Conservation (phyloP, 1,139 yeast genomes). For the Candida smagusa region DNA sequence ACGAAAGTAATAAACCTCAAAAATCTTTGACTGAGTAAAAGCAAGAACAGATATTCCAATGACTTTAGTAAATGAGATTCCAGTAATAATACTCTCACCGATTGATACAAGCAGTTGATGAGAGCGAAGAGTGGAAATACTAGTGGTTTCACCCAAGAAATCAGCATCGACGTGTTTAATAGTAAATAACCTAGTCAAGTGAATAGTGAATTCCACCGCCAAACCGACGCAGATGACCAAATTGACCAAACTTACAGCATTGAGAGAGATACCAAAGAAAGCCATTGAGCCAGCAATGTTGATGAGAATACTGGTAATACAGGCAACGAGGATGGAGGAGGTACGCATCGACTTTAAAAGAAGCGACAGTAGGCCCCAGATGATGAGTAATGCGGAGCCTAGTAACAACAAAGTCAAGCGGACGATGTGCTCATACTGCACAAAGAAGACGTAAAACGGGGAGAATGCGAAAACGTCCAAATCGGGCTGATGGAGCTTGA, state of each 20-base stretch:
- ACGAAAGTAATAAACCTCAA: slow-evolving; percentile 86
- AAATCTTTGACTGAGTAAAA: slow-evolving; percentile 80
- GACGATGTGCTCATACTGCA: slow-evolving; percentile 72
- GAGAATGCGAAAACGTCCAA: slow-evolving; percentile 82
- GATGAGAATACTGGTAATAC: slow-evolving; percentile 62
- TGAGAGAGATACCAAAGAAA: slow-evolving; percentile 69
- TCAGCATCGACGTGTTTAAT: slow-evolving; percentile 4
- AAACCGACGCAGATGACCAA: slow-evolving; percentile 86
- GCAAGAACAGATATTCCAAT: slow-evolving; percentile 87
- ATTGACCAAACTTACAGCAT: slow-evolving; percentile 88
- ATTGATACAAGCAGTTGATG: slow-evolving; percentile 48
- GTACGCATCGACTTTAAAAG: slow-evolving; percentile 67
- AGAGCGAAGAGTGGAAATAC: slow-evolving; percentile 1
- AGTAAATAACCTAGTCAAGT: slow-evolving; percentile 76
- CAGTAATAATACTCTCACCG: slow-evolving; percentile 86
- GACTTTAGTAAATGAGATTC: slow-evolving; percentile 84
- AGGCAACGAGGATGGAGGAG: slow-evolving; percentile 52
- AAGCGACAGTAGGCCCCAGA: slow-evolving; percentile 52
- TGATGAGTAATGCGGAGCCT: slow-evolving; percentile 51
- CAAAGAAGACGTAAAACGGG: slow-evolving; percentile 88
- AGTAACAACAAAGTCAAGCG: slow-evolving; percentile 55
- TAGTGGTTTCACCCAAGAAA: slow-evolving; percentile 1
- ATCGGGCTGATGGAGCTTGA: slow-evolving; percentile 38
- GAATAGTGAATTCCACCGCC: slow-evolving; percentile 91
- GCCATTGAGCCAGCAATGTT: slow-evolving; percentile 82